Conservation (phyloP, 116 monocot genomes). For the Posidonia oceanica region DNA sequence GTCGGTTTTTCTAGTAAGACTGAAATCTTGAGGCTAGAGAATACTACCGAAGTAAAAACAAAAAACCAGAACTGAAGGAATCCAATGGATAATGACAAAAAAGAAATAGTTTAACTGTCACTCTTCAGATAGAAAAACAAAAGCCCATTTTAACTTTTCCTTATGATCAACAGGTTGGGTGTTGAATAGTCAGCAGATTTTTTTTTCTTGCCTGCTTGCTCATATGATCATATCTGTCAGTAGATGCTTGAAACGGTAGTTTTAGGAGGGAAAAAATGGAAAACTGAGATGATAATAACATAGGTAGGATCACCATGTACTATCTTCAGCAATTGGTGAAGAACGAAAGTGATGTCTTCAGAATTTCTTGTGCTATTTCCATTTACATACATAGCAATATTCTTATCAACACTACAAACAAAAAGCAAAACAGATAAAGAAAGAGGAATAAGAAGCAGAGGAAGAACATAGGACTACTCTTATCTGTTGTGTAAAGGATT, state of each 20-base stretch:
- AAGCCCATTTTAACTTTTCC: background rate
- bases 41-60: too few relatives aligned
- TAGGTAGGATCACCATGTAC: too few relatives aligned
- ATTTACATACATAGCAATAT: background rate
- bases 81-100: background rate
- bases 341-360: too few relatives aligned
- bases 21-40: too few relatives aligned
- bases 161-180: conserved; percentile 1
- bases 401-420: background rate
- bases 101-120: background rate
- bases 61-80: background rate
- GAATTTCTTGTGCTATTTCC: background rate
- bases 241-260: background rate
- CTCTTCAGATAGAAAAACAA: conserved; percentile 1
- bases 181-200: background rate
- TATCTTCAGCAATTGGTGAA: too few relatives aligned
- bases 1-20: too few relatives aligned
- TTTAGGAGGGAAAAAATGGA: background rate
- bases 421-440: background rate
- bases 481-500: conserved; percentile 22
- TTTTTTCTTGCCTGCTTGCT: too few relatives aligned
- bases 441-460: background rate
- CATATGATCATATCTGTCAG: background rate
- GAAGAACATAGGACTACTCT: background rate
- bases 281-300: background rate